Evolutionary conservation across 495 filamentous ascomycete genomes (phyloP).

Genomic region (Penicillium desertorum): DNA sequence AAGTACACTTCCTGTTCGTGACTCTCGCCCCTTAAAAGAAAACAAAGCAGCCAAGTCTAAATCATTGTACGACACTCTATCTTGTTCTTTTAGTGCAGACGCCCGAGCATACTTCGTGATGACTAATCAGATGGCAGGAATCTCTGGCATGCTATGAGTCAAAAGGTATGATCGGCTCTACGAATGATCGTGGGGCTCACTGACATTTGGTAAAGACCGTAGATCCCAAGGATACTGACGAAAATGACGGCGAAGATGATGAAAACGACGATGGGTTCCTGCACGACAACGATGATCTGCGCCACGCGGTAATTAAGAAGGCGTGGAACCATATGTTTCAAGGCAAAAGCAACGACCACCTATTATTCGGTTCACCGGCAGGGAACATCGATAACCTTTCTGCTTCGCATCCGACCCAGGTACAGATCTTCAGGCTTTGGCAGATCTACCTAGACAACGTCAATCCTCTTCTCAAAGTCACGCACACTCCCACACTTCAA

Average conservation of each 20-base stretch:
- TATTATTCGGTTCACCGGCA: constrained; percentile 19
- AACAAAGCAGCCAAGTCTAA: background rate
- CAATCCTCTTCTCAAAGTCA: constrained; percentile 50
- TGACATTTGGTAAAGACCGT: background rate
- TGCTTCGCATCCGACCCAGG: constrained; percentile 19
- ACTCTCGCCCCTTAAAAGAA: background rate
- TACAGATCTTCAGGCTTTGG: constrained; percentile 42
- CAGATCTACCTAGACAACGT: constrained; percentile 48
- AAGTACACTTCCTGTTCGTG: no score
- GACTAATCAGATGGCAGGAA: background rate
- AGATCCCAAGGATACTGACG: background rate
- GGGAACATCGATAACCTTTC: background rate
- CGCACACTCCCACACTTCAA: constrained; percentile 49
- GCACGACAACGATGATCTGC: background rate
- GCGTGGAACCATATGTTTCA: background rate
- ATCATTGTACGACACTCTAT: background rate
- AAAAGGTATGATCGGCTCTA: background rate
- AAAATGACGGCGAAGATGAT: background rate
- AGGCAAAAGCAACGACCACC: background rate
- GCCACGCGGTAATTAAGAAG: background rate
- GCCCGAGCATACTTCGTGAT: background rate
- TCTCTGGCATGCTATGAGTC: background rate
- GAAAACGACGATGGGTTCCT: background rate
- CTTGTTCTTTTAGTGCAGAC: no score
- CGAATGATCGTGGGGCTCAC: background rate